Percentiles rank a stretch among this genome's conserved stretches.
Conservation (phyloP, 1,284 basidiomycete species). For the Vanrija humicola region DNA sequence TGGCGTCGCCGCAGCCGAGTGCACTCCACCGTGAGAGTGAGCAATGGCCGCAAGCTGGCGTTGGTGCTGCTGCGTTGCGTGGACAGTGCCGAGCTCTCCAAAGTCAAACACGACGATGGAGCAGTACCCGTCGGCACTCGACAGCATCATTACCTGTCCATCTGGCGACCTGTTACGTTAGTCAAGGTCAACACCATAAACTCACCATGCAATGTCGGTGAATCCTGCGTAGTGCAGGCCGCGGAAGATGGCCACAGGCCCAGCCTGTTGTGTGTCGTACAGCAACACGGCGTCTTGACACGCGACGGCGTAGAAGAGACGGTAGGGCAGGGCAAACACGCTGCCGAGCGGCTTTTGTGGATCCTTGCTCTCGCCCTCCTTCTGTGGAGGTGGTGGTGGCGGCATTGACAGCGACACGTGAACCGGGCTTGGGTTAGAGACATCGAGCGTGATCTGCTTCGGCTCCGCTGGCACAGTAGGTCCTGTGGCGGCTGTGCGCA, state of each 20-base stretch:
- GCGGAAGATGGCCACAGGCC: constrained; percentile 86
- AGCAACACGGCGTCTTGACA: constrained; percentile 95
- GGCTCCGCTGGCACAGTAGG: constrained; percentile 50
- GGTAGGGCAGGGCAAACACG: constrained; percentile 84
- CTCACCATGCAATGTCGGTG: constrained; percentile 92
- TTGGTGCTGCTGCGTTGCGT: constrained; percentile 81
- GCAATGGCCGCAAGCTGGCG: constrained; percentile 83
- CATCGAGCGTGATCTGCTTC: constrained; percentile 62
- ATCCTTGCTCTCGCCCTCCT: constrained; percentile 22
- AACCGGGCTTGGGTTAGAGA: constrained; percentile 55
- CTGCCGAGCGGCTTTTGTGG: constrained; percentile 28
- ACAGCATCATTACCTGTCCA: constrained; percentile 85
- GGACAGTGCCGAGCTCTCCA: constrained; percentile 79
- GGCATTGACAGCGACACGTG: constrained; percentile 47
- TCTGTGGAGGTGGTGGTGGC: constrained; percentile 49
- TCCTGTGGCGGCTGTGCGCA: constrained; percentile 60
- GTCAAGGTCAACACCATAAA: constrained; percentile 16
- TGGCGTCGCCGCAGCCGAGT: constrained; percentile 32
- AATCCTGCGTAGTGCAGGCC: constrained; percentile 98
- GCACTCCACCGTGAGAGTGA: constrained; percentile 59
- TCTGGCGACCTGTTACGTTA: constrained; percentile 74
- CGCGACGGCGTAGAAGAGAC: constrained; percentile 92
- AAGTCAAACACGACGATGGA: constrained; percentile 74
- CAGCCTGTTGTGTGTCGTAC: constrained; percentile 94
- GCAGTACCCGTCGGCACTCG: constrained; percentile 95